phyloP scores from a whole-genome alignment of 2,329 filamentous ascomycete genomes.

The Phaeomoniella chlamydospora region DNA sequence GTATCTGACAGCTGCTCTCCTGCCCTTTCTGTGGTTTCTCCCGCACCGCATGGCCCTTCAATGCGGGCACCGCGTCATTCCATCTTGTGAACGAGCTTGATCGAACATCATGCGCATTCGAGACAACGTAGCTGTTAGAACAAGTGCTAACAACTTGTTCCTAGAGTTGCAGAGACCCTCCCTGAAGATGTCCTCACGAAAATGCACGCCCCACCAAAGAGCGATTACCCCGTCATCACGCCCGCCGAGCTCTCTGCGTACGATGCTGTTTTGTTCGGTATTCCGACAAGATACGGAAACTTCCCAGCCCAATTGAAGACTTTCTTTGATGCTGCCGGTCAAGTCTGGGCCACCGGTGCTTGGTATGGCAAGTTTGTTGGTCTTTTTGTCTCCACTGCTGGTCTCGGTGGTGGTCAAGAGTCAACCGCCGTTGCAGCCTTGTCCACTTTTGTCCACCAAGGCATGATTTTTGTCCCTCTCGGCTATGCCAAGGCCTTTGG shows the following conservation, averaged over 20 bases:
- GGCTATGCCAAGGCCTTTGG: slow-evolving; percentile 74
- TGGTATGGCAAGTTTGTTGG: slow-evolving; percentile 83
- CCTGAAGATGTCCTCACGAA: slow-evolving; percentile 66
- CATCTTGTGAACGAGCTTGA: slow-evolving; percentile 1
- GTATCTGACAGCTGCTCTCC: slow-evolving; percentile 11
- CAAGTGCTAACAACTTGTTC: background rate
- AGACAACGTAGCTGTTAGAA: no score
- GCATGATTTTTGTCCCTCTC: slow-evolving; percentile 89
- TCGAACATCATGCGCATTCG: no score
- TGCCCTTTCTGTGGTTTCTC: no score
- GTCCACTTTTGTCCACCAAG: slow-evolving; percentile 83
- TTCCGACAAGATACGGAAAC: slow-evolving; percentile 93
- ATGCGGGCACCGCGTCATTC: slow-evolving; percentile 1
- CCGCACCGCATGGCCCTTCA: no score
- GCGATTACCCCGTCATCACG: slow-evolving; percentile 49
- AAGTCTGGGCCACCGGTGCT: slow-evolving; percentile 64
- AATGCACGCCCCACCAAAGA: slow-evolving; percentile 78
- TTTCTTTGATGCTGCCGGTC: slow-evolving; percentile 74
- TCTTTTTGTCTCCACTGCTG: slow-evolving; percentile 78
- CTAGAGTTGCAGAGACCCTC: slow-evolving; percentile 72
- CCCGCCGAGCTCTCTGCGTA: slow-evolving; percentile 54
- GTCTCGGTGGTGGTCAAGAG: slow-evolving; percentile 82
- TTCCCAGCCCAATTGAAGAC: slow-evolving; percentile 91
- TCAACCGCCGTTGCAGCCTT: slow-evolving; percentile 66
- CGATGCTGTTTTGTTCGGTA: slow-evolving; percentile 83